Percentiles rank a stretch among this genome's conserved stretches.
Conservation (phyloP, 2,329 filamentous ascomycete genomes). For the Coniochaeta sp. region DNA sequence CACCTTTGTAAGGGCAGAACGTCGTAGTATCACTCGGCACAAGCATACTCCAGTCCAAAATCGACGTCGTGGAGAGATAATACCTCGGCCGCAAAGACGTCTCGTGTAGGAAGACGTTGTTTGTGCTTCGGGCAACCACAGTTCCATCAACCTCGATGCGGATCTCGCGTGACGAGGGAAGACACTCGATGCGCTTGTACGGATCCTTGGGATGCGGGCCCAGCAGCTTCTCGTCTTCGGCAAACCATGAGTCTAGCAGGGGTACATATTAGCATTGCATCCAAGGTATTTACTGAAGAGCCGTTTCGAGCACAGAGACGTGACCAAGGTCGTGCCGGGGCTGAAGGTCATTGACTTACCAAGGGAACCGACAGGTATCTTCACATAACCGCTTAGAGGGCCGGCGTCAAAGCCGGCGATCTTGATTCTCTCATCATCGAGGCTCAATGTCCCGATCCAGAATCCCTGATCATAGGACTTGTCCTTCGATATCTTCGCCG, state of each 20-base stretch:
- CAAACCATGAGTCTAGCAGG: constrained; percentile 25
- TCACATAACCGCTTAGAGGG: constrained; percentile 12
- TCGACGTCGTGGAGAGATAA: constrained; percentile 47
- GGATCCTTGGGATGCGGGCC: constrained; percentile 56
- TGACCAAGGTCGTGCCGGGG: too few relatives aligned
- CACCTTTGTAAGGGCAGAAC: constrained; percentile 60
- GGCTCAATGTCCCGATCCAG: constrained; percentile 11
- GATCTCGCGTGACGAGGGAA: constrained; percentile 46
- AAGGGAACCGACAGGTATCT: constrained; percentile 7
- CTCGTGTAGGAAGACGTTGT: constrained; percentile 50
- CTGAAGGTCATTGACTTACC: not conserved
- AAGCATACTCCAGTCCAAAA: constrained; percentile 34
- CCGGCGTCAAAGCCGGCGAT: constrained; percentile 11
- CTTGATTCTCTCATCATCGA: constrained; percentile 11
- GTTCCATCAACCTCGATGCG: constrained; percentile 39
- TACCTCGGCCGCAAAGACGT: constrained; percentile 51
- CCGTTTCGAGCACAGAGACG: too few relatives aligned
- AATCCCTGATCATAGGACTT: constrained; percentile 7
- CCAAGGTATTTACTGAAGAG: not conserved
- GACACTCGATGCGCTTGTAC: constrained; percentile 56
- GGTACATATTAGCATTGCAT: too few relatives aligned
- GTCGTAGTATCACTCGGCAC: constrained; percentile 44
- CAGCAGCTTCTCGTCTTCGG: constrained; percentile 26
- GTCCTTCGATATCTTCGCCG: constrained; percentile 4
- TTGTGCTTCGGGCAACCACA: constrained; percentile 36